A percentile compares a stretch with the other conserved stretches of the same genome.
These are phyloP conservation scores for Solidago caesia DNA, from an alignment of 129 eudicot genomes.

Conservation along the genomic window DNA sequence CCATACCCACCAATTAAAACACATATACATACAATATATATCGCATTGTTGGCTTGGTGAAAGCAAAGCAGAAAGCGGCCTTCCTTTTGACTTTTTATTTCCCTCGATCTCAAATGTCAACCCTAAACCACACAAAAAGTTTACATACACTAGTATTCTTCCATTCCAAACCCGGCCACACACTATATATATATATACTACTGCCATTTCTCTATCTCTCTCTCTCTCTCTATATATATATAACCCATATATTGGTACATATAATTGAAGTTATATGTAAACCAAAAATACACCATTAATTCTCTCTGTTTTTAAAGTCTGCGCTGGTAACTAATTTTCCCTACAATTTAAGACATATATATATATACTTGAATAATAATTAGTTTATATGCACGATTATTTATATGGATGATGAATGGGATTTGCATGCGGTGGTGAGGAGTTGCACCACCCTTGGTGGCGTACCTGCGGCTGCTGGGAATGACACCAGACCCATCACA, in stretches of 20 bases:
- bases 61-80: conserved; percentile 30
- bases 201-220: not conserved
- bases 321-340: not conserved
- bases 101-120: conserved; percentile 18
- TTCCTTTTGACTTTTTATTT: conserved; percentile 22
- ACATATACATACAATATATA: conserved; percentile 21
- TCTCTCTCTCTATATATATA: not conserved
- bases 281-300: conserved; percentile 5
- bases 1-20: conserved; percentile 26
- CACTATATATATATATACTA: conserved; percentile 1
- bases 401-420: conserved; percentile 55
- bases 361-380: not conserved
- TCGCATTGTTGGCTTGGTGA: conserved; percentile 39
- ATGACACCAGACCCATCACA: not conserved
- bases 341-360: not conserved
- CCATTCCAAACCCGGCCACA: not conserved
- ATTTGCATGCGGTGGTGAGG: conserved; percentile 70
- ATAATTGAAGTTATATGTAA: not conserved
- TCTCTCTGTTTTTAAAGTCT: conserved; percentile 28
- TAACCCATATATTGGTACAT: conserved; percentile 1
- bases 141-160: not conserved
- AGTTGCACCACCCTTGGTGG: conserved; percentile 36
- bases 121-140: conserved; percentile 17
- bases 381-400: not conserved
- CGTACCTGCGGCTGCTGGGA: conserved; percentile 13